phyloP scores from a whole-genome alignment of 306 rosid species.

The Prunus fruticosa region DNA sequence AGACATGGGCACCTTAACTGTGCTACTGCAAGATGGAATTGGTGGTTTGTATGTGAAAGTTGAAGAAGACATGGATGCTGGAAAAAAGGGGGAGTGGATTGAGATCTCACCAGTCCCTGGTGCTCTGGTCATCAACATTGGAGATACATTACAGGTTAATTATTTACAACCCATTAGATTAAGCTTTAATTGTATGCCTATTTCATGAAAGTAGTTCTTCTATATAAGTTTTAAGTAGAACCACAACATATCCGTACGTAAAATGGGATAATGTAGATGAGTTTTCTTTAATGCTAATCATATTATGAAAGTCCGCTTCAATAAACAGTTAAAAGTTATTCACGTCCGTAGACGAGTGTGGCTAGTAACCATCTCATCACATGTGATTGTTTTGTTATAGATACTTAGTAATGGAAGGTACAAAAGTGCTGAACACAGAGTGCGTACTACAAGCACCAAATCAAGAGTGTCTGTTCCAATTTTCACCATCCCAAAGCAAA shows the following conservation, averaged over 20 bases:
- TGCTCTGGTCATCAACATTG: constrained; percentile 59
- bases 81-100: constrained; percentile 43
- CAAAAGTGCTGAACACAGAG: constrained; percentile 63
- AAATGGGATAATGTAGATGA: neutral
- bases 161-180: neutral
- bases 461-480: constrained; percentile 59
- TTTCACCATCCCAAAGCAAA: constrained; percentile 33
- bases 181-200: neutral
- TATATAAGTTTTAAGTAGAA: too few relatives aligned
- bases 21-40: constrained; percentile 64
- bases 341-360: neutral
- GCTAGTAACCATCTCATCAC: neutral
- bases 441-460: constrained; percentile 38
- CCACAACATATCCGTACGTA: neutral
- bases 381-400: constrained; percentile 2
- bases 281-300: too few relatives aligned
- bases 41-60: constrained; percentile 60
- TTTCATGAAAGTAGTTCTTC: neutral
- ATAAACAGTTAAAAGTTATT: too few relatives aligned
- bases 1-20: constrained; percentile 55
- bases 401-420: constrained; percentile 68
- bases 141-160: constrained; percentile 46
- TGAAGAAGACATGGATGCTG: constrained; percentile 28
- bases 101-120: constrained; percentile 58
- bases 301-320: too few relatives aligned